phyloP scores from a whole-genome alignment of 306 rosid species.

The Rubus idaeus region DNA sequence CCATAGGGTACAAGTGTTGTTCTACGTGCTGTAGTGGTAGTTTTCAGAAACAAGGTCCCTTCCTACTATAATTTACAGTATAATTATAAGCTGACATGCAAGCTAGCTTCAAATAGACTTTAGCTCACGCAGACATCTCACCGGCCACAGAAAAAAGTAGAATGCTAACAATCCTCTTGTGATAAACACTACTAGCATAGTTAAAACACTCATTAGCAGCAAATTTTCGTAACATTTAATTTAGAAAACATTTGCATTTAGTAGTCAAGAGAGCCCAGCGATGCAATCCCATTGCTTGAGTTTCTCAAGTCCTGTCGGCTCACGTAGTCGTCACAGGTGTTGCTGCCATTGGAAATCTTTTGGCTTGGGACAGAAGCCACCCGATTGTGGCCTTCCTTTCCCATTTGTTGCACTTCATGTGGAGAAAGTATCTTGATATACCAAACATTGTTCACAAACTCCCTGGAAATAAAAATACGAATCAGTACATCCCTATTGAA shows the following conservation, averaged over 20 bases:
- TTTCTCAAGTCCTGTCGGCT: constrained; percentile 49
- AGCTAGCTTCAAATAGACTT: constrained; percentile 36
- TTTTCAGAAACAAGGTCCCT: constrained; percentile 35
- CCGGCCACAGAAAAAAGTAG: constrained; percentile 33
- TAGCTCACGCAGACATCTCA: constrained; percentile 33
- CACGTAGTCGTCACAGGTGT: constrained; percentile 46
- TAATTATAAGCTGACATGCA: constrained; percentile 38
- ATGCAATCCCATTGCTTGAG: constrained; percentile 55
- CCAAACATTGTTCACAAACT: constrained; percentile 73
- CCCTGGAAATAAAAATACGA: constrained; percentile 41
- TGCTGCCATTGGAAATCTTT: constrained; percentile 38
- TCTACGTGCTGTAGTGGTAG: constrained; percentile 28
- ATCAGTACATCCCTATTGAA: constrained; percentile 6
- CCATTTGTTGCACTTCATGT: constrained; percentile 63
- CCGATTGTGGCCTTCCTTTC: constrained; percentile 46
- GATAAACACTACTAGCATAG: constrained; percentile 31
- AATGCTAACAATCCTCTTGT: constrained; percentile 32
- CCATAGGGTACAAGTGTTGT: constrained; percentile 13
- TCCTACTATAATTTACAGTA: constrained; percentile 65
- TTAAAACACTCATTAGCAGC: constrained; percentile 22
- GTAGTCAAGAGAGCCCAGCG: constrained; percentile 57
- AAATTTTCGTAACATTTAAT: constrained; percentile 10
- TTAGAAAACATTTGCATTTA: constrained; percentile 26
- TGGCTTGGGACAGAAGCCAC: constrained; percentile 36
- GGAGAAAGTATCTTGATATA: constrained; percentile 70